Conservation (phyloP, 768 basidiomycete species). For the Lactarius deliciosus region DNA sequence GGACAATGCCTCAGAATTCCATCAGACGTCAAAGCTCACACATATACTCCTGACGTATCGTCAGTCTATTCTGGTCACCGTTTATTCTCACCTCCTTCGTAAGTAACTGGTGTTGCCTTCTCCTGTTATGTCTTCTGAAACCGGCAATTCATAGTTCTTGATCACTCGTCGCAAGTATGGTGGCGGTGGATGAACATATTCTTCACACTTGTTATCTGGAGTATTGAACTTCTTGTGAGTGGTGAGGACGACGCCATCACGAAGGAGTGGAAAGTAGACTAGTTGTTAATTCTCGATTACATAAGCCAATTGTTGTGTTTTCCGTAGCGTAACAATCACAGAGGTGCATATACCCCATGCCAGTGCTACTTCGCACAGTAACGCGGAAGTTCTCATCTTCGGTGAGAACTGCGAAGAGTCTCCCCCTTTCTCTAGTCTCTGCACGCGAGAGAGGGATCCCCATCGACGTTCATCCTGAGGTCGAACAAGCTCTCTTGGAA, state of each 20-base stretch:
- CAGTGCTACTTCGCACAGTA: conserved; percentile 16
- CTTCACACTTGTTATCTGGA: conserved; percentile 82
- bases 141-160: conserved; percentile 54
- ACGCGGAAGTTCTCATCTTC: conserved; percentile 18
- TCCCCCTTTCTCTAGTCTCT: conserved; percentile 30
- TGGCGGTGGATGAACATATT: conserved; percentile 92
- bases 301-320: background rate
- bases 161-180: conserved; percentile 90
- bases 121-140: background rate
- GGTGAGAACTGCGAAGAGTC: background rate
- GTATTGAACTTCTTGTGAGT: conserved; percentile 77
- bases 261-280: conserved; percentile 74
- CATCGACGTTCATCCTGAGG: conserved; percentile 79
- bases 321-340: background rate
- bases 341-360: background rate
- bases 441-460: conserved; percentile 33
- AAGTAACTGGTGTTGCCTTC: conserved; percentile 36
- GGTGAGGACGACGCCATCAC: conserved; percentile 61
- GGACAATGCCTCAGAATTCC: conserved; percentile 21
- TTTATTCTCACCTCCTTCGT: conserved; percentile 86
- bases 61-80: conserved; percentile 81
- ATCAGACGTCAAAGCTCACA: conserved; percentile 73
- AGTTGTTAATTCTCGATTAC: conserved; percentile 2
- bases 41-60: conserved; percentile 76
- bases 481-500: conserved; percentile 70